Conservation (phyloP, 306 rosid species). For the Cotoneaster glaucophyllus region DNA sequence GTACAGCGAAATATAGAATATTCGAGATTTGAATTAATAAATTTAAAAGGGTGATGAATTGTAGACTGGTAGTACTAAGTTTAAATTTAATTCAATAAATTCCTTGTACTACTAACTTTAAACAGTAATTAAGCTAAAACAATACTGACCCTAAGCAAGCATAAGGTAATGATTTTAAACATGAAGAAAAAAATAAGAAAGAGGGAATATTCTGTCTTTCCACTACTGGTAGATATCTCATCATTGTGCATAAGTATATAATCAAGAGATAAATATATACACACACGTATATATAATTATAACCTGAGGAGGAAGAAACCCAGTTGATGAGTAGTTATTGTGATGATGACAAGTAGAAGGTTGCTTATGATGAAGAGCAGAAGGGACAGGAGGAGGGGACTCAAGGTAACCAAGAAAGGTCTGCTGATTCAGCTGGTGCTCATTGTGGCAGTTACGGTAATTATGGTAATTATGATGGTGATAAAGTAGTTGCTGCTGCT, state of each 20-base stretch:
- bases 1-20: too few species aligned
- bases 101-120: not conserved
- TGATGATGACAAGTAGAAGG: constrained; percentile 23
- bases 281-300: not conserved
- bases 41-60: not conserved
- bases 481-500: constrained; percentile 38
- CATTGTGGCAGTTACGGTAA: not conserved
- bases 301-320: constrained; percentile 42
- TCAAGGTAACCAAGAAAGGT: constrained; percentile 32
- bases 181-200: not conserved
- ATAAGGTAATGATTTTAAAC: not conserved
- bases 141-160: not conserved
- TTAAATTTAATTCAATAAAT: not conserved
- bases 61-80: not conserved
- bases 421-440: constrained; percentile 27
- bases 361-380: constrained; percentile 13
- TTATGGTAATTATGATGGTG: constrained; percentile 12
- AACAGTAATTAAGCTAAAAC: not conserved
- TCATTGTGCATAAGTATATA: not conserved
- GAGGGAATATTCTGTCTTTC: not conserved
- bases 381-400: constrained; percentile 15
- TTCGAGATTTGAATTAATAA: not conserved
- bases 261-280: not conserved
- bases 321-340: constrained; percentile 18
- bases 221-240: not conserved